These are phyloP conservation scores for Apiospora hydei DNA, from an alignment of 2,329 filamentous ascomycete species.

Conservation along the genomic window DNA sequence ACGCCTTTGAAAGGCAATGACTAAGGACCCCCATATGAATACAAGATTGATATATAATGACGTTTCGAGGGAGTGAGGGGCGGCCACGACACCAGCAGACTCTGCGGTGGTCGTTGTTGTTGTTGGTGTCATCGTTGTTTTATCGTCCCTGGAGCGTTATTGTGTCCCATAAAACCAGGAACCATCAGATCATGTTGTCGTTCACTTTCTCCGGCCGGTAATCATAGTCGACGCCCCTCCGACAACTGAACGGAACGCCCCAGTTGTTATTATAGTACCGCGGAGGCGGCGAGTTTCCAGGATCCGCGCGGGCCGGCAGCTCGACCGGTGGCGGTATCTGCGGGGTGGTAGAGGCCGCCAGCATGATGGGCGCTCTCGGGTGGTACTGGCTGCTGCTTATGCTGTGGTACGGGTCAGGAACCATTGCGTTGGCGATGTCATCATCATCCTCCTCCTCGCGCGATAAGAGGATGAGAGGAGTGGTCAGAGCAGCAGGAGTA, in stretches of 20 bases:
- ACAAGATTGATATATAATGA: conserved; percentile 11
- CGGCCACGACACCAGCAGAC: background rate
- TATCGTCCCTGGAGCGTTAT: background rate
- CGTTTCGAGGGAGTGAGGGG: background rate
- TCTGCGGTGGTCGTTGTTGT: background rate
- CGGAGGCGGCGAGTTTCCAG: conserved; percentile 5
- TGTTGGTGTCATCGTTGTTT: background rate
- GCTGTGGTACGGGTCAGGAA: conserved; percentile 13
- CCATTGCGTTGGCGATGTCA: background rate
- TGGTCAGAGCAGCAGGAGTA: background rate
- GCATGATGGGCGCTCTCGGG: conserved; percentile 1
- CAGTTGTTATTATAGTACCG: background rate
- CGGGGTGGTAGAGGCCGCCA: background rate
- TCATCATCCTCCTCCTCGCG: background rate
- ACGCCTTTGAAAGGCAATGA: background rate
- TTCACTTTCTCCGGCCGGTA: background rate
- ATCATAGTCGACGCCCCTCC: conserved; percentile 2
- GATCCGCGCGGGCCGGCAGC: background rate
- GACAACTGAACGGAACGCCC: background rate
- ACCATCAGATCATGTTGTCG: background rate
- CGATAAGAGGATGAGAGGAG: background rate
- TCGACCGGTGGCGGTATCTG: background rate
- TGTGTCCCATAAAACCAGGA: background rate
- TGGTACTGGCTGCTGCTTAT: background rate
- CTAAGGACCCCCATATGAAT: background rate